A percentile compares a stretch with the other conserved stretches of the same genome.
phyloP scores from a whole-genome alignment of 2,329 filamentous ascomycete species.

The Ophiocordyceps camponoti-leonardi region DNA sequence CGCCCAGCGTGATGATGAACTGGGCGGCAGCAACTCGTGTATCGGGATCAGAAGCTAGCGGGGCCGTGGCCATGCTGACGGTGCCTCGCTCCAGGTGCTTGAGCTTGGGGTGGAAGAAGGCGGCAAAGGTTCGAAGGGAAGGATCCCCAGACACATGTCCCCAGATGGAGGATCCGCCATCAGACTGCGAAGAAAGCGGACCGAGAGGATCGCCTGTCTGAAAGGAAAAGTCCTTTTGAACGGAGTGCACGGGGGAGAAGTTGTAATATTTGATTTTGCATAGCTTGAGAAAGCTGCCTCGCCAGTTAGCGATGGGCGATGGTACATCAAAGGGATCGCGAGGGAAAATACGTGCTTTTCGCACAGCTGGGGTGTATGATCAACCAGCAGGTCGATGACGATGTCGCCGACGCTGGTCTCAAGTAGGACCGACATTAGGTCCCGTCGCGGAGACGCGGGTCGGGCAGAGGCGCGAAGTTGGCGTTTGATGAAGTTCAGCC shows the following conservation, averaged over 20 bases:
- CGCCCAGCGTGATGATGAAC: constrained; percentile 82
- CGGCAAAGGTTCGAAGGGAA: constrained; percentile 59
- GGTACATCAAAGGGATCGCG: constrained; percentile 26
- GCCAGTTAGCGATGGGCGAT: constrained; percentile 12
- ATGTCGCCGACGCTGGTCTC: constrained; percentile 90
- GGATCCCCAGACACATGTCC: constrained; percentile 52
- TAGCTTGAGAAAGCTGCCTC: constrained; percentile 78
- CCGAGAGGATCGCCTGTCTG: constrained; percentile 91
- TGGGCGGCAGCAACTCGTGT: constrained; percentile 73
- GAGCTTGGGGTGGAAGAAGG: constrained; percentile 71
- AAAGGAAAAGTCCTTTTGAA: constrained; percentile 92
- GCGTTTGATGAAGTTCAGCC: not conserved
- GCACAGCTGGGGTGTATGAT: constrained; percentile 79
- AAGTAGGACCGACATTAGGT: constrained; percentile 71
- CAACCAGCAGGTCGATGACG: constrained; percentile 80
- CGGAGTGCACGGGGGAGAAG: constrained; percentile 77
- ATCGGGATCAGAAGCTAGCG: constrained; percentile 59
- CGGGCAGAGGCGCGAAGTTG: not conserved
- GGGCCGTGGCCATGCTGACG: constrained; percentile 93
- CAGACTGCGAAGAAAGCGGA: constrained; percentile 64
- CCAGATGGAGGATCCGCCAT: constrained; percentile 92
- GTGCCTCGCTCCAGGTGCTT: constrained; percentile 83
- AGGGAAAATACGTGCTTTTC: constrained; percentile 76
- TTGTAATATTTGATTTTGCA: constrained; percentile 99
- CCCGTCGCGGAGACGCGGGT: not conserved